Base-by-base conservation (phyloP, 768 basidiomycete species). In the Porphyrellus cyaneotinctus region DNA sequence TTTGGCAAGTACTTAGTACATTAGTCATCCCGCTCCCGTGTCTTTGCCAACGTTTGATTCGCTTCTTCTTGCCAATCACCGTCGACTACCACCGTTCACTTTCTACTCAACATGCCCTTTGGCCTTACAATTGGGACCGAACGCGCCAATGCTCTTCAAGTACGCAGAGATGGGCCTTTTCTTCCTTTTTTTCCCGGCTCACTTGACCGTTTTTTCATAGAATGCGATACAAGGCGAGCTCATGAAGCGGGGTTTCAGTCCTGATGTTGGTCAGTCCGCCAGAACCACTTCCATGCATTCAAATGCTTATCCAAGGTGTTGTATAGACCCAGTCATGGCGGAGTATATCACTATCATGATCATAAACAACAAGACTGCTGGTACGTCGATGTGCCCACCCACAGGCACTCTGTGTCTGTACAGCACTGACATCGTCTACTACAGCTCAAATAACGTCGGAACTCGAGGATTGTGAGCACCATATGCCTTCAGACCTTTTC, bases 281-380 rank as follows among this genome's bases (percentile, higher is more conserved):
- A 46, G 37, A 48, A 18, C 41, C 41, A 36, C 32, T 41, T 37
- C 20, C 17, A n/a, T 58, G 18, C 32, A 42, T 42, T 51, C 47
- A 14, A 59, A 43, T 39, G 45, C 53, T 67, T 24, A 64, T 42
- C 23, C 7, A 4, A 12, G 28, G 1, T 2, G 10, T 24, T 47
- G 43, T 52, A 6, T 60, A 90, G 91, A 94, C 70, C 83, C 84
- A 14, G 89, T 92, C 60, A 92, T 94, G 90, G 90, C 91, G 3
- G 92, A 95, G 70, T 95, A 92, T 63, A 91, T 94, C 52, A 91
- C 89, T 18, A 95, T 95, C 53, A 93, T 95, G 92, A 81, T 95
- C 43, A 92, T 93, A 58, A 95, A 95, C 66, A 88, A 89, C 70
- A 95, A 94, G 75, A 85, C 87, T 52, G 70, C 82, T 57, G 80